Evolutionary conservation across 306 rosid species (phyloP).

Genomic region (Casuarina glauca): DNA sequence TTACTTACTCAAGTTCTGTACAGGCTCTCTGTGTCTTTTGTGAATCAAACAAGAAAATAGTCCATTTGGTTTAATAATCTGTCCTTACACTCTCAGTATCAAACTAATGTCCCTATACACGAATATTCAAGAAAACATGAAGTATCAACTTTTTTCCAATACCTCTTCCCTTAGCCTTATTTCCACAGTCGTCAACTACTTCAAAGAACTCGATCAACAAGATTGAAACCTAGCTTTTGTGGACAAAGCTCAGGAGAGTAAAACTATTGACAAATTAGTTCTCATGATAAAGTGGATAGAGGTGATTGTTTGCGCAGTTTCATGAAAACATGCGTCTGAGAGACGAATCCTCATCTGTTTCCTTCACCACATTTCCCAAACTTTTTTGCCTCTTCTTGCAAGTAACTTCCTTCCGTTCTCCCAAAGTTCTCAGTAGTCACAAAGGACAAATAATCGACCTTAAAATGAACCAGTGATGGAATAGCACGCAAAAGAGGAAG

Average conservation of each 20-base stretch:
- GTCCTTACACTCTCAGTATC: no score
- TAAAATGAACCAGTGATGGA: neutral
- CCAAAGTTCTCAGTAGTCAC: neutral
- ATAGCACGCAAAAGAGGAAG: neutral
- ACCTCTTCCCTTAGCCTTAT: neutral
- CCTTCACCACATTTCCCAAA: neutral
- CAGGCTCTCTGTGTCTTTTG: no score
- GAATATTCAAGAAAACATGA: neutral
- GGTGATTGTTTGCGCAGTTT: neutral
- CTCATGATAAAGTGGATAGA: neutral
- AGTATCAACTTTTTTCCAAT: neutral
- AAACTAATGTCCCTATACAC: neutral
- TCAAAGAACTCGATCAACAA: slow-evolving; percentile 4
- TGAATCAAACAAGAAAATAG: no score
- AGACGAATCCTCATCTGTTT: neutral
- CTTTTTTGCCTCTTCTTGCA: neutral
- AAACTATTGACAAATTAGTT: neutral
- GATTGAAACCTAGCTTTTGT: neutral
- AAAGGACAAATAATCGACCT: neutral
- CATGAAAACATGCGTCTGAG: neutral
- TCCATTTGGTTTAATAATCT: no score
- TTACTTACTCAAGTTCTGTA: no score
- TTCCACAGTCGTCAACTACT: neutral
- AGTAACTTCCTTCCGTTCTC: neutral
- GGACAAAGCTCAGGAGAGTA: neutral